These are phyloP conservation scores for Plenodomus tracheiphilus DNA, from an alignment of 2,329 filamentous ascomycete genomes.

Conservation along the genomic window DNA sequence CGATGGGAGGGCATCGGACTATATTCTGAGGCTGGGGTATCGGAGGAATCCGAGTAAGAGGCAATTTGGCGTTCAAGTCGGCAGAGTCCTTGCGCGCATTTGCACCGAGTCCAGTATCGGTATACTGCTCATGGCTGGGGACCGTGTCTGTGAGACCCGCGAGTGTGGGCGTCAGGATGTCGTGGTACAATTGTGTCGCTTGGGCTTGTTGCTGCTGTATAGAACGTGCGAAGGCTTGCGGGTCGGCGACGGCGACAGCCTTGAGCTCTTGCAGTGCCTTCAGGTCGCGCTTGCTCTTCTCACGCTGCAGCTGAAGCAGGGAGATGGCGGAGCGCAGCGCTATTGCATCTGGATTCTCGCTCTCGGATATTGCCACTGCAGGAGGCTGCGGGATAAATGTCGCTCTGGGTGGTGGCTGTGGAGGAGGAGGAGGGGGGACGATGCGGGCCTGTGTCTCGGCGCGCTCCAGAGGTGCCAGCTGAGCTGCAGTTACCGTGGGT, in stretches of 20 bases:
- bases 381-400: conserved; percentile 49
- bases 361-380: conserved; percentile 51
- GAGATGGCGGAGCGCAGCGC: conserved; percentile 84
- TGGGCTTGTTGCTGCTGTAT: conserved; percentile 62
- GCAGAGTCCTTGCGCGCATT: conserved; percentile 37
- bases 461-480: conserved; percentile 37
- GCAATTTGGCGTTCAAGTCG: conserved; percentile 13
- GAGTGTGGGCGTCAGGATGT: conserved; percentile 44
- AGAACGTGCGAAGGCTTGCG: conserved; percentile 71
- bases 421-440: conserved; percentile 18
- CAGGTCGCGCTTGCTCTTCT: conserved; percentile 76
- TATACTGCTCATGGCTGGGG: conserved; percentile 24
- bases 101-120: conserved; percentile 12
- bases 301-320: conserved; percentile 82
- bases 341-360: conserved; percentile 79
- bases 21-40: conserved; percentile 81
- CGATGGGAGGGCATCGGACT: conserved; percentile 83
- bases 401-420: conserved; percentile 18
- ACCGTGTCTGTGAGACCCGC: conserved; percentile 40
- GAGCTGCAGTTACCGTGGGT: conserved; percentile 40
- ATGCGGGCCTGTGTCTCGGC: conserved; percentile 30
- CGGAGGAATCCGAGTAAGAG: conserved; percentile 55
- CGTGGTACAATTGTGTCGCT: conserved; percentile 29
- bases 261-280: conserved; percentile 70
- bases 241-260: conserved; percentile 69